A percentile compares a stretch with the other conserved stretches of the same genome.
Evolutionary conservation across 2,329 filamentous ascomycete genomes (phyloP).

Genomic region (Zymoseptoria crescenta): DNA sequence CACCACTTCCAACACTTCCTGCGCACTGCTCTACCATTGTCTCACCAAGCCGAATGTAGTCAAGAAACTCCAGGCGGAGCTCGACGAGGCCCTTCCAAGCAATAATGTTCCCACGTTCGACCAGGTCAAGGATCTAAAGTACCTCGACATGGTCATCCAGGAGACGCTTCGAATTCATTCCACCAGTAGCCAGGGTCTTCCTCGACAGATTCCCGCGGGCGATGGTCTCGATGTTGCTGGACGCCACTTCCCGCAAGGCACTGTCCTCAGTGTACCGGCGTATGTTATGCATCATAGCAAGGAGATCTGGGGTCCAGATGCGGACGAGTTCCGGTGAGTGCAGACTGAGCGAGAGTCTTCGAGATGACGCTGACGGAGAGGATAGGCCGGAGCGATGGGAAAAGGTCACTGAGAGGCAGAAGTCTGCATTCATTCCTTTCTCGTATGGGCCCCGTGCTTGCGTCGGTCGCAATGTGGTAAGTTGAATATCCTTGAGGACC

Average conservation of each 20-base stretch:
- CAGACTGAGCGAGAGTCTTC: slow-evolving; percentile 17
- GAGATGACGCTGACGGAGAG: slow-evolving; percentile 23
- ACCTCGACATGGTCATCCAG: slow-evolving; percentile 67
- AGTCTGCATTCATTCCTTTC: slow-evolving; percentile 35
- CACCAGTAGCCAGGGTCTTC: slow-evolving; percentile 78
- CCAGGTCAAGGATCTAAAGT: slow-evolving; percentile 65
- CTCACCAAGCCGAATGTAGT: slow-evolving; percentile 63
- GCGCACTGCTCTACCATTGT: slow-evolving; percentile 73
- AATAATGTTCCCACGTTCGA: slow-evolving; percentile 61
- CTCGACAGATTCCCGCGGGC: slow-evolving; percentile 60
- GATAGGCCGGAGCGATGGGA: slow-evolving; percentile 32
- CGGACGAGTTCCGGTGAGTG: slow-evolving; percentile 34
- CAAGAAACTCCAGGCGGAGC: slow-evolving; percentile 62
- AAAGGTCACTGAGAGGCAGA: slow-evolving; percentile 29
- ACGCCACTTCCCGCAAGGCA: slow-evolving; percentile 55
- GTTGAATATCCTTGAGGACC: not conserved
- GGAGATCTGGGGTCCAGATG: slow-evolving; percentile 36
- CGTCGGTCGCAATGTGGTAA: slow-evolving; percentile 34
- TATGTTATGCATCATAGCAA: slow-evolving; percentile 36
- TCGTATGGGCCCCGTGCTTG: slow-evolving; percentile 37
- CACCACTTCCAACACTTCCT: slow-evolving; percentile 41
- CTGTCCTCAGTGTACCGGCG: slow-evolving; percentile 34
- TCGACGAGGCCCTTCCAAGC: slow-evolving; percentile 60
- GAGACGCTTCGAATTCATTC: slow-evolving; percentile 82
- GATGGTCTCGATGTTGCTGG: slow-evolving; percentile 57